Conservation (phyloP, 2,329 filamentous ascomycete species). For the Alternaria arbusti region DNA sequence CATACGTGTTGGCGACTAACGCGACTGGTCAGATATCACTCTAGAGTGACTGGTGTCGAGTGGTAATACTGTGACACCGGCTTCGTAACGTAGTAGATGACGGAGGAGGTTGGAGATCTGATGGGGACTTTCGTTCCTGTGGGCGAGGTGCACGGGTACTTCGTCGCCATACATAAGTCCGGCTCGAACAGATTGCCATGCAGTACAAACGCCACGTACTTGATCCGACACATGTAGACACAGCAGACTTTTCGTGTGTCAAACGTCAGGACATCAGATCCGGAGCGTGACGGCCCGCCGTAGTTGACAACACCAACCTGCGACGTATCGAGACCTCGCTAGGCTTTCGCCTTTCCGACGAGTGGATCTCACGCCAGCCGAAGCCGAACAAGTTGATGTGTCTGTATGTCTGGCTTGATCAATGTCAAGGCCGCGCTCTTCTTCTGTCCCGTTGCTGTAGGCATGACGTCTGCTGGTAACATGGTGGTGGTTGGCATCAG, state of each 20-base stretch:
- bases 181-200: constrained; percentile 16
- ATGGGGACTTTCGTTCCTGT: constrained; percentile 47
- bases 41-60: constrained; percentile 54
- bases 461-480: constrained; percentile 39
- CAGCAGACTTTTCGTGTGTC: constrained; percentile 7
- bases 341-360: constrained; percentile 62
- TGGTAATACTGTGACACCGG: constrained; percentile 58
- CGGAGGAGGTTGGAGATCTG: constrained; percentile 54
- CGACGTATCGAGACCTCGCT: constrained; percentile 61
- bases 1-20: constrained; percentile 68
- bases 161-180: constrained; percentile 33
- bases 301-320: constrained; percentile 33
- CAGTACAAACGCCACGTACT: constrained; percentile 32
- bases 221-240: constrained; percentile 32
- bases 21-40: constrained; percentile 66
- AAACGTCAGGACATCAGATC: constrained; percentile 32
- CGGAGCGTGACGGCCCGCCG: constrained; percentile 49
- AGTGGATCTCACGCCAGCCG: constrained; percentile 56
- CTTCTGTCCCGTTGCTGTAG: constrained; percentile 32
- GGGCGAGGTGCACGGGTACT: constrained; percentile 59
- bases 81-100: constrained; percentile 48
- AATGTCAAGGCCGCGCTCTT: constrained; percentile 48
- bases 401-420: constrained; percentile 55
- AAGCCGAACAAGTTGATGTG: constrained; percentile 37
- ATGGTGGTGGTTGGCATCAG: constrained; percentile 39